phyloP scores from a whole-genome alignment of 164 flowering plant genomes.

The Nymphaea colorata region DNA sequence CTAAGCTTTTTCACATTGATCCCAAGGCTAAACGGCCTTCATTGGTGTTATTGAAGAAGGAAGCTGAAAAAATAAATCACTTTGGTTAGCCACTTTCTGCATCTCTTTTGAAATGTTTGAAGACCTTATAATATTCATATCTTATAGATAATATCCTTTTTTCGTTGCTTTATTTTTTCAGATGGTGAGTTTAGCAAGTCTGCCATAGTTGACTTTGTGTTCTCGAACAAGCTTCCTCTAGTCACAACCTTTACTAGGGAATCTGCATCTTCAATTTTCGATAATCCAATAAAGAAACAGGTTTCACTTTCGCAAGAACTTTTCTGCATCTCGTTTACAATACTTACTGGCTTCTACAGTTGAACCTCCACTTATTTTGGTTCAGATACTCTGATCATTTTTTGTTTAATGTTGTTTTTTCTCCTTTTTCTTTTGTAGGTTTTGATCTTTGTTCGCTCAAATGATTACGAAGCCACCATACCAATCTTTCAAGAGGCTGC shows the following conservation, averaged over 20 bases:
- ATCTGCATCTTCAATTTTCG: constrained; percentile 71
- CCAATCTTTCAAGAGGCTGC: constrained; percentile 73
- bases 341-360: not conserved
- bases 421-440: constrained; percentile 28
- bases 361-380: too few relatives aligned
- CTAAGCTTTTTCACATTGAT: constrained; percentile 72
- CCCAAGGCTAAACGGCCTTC: constrained; percentile 68
- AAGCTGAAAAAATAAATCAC: constrained; percentile 61
- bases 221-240: constrained; percentile 78
- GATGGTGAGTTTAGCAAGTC: constrained; percentile 71
- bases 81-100: constrained; percentile 43
- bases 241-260: constrained; percentile 77
- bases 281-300: constrained; percentile 83
- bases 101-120: constrained; percentile 2
- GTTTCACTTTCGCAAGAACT: constrained; percentile 15
- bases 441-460: constrained; percentile 66
- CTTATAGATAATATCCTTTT: not conserved
- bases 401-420: constrained; percentile 5
- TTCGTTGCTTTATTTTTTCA: constrained; percentile 17
- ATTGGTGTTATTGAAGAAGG: constrained; percentile 76
- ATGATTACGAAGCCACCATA: constrained; percentile 45
- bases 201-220: constrained; percentile 62
- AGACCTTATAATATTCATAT: constrained; percentile 1
- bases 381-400: not conserved
- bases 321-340: not conserved